phyloP scores from a whole-genome alignment of 2,329 filamentous ascomycete species.

The Colletotrichum sublineola region DNA sequence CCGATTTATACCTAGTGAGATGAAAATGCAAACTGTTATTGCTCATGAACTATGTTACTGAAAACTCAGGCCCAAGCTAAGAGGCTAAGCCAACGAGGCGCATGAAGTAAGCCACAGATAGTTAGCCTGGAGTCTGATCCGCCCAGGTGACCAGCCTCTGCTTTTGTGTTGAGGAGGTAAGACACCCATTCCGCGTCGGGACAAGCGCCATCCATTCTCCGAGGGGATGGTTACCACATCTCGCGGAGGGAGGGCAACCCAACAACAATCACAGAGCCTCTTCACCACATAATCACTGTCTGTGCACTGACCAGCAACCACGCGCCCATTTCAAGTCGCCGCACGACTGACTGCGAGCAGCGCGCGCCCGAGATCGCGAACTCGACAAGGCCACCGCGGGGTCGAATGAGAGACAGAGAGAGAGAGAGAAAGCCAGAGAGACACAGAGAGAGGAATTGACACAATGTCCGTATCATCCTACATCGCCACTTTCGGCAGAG shows the following conservation, averaged over 20 bases:
- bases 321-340: neutral
- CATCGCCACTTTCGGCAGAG: constrained; percentile 14
- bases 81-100: neutral
- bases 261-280: constrained; percentile 19
- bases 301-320: constrained; percentile 21
- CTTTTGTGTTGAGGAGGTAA: constrained; percentile 4
- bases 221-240: neutral
- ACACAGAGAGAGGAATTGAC: too few relatives aligned
- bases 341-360: constrained; percentile 17
- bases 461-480: constrained; percentile 20
- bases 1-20: neutral
- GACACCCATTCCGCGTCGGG: constrained; percentile 18
- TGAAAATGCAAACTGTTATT: neutral
- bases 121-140: constrained; percentile 1
- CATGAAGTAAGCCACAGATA: neutral
- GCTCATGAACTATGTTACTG: neutral
- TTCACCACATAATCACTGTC: constrained; percentile 12
- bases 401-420: neutral
- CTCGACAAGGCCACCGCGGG: neutral
- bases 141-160: neutral
- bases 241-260: neutral
- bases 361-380: neutral
- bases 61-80: neutral
- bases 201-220: neutral
- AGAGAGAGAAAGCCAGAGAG: neutral